phyloP scores from a whole-genome alignment of 2,329 filamentous ascomycete species.

The Colletotrichum chlorophyti region DNA sequence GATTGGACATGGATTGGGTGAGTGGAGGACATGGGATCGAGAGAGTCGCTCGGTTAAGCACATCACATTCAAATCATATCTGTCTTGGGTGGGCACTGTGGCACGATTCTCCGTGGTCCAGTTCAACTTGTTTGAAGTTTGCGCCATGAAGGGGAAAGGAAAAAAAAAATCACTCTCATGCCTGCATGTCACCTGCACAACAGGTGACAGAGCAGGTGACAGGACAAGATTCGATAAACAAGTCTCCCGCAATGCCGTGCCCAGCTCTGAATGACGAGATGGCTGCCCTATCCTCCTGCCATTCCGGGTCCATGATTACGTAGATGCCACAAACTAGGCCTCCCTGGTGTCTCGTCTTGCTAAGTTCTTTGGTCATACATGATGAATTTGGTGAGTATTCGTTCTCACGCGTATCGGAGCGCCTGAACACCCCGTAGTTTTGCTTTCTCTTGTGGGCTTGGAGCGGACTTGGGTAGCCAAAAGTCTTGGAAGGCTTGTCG shows the following conservation, averaged over 20 bases:
- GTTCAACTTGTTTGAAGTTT: not conserved
- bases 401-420: conserved; percentile 19
- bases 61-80: no score
- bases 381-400: conserved; percentile 22
- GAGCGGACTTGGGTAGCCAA: not conserved
- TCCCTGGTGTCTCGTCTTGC: no score
- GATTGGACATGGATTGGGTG: not conserved
- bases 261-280: conserved; percentile 2
- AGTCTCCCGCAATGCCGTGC: no score
- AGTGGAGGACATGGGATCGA: conserved; percentile 6
- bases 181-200: no score
- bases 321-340: no score
- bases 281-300: not conserved
- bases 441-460: not conserved
- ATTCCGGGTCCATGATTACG: not conserved
- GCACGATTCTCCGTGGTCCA: no score
- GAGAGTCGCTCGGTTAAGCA: conserved; percentile 5
- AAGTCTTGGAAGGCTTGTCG: conserved; percentile 21
- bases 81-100: no score
- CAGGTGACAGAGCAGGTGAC: no score
- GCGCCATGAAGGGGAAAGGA: no score
- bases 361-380: no score
- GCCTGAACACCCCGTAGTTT: conserved; percentile 6
- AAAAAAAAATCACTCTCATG: no score
- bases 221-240: no score